Evolutionary conservation across 73 alveolate genomes (phyloP).

Genomic region (Symbiodinium natans): DNA sequence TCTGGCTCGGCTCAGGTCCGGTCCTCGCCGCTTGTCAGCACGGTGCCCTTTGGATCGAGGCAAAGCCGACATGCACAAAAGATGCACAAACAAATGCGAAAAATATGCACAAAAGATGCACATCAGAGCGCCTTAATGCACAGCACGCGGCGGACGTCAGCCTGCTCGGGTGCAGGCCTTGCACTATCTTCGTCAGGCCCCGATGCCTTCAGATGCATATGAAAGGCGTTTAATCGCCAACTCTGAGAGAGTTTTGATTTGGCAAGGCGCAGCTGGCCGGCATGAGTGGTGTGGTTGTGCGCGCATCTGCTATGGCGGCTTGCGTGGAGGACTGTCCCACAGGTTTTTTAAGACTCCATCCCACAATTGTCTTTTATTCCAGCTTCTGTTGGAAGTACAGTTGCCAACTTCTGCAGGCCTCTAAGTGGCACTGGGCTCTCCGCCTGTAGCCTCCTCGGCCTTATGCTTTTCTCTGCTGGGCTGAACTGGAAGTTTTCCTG

Average conservation of each 20-base stretch:
- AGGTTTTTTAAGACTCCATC: background rate
- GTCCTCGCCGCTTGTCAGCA: constrained; percentile 66
- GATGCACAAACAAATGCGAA: no score
- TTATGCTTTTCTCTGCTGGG: background rate
- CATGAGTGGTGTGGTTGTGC: constrained; percentile 18
- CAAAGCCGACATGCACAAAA: background rate
- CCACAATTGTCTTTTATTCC: background rate
- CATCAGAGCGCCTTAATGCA: no score
- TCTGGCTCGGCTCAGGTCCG: background rate
- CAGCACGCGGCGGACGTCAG: no score
- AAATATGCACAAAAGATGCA: no score
- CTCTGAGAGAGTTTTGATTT: background rate
- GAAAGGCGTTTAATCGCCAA: no score
- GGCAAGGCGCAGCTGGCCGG: constrained; percentile 25
- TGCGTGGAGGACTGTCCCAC: constrained; percentile 40
- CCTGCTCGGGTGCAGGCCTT: background rate
- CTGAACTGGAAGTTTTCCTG: background rate
- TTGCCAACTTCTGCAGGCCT: constrained; percentile 29
- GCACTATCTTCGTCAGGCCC: background rate
- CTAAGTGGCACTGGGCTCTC: constrained; percentile 51
- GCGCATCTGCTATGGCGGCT: constrained; percentile 57
- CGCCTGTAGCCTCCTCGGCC: background rate
- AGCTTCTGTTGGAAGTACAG: background rate
- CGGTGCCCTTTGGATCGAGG: constrained; percentile 46
- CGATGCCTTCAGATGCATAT: no score